Conservation (phyloP, 345 rosid species). For the Salix koriyanagi region DNA sequence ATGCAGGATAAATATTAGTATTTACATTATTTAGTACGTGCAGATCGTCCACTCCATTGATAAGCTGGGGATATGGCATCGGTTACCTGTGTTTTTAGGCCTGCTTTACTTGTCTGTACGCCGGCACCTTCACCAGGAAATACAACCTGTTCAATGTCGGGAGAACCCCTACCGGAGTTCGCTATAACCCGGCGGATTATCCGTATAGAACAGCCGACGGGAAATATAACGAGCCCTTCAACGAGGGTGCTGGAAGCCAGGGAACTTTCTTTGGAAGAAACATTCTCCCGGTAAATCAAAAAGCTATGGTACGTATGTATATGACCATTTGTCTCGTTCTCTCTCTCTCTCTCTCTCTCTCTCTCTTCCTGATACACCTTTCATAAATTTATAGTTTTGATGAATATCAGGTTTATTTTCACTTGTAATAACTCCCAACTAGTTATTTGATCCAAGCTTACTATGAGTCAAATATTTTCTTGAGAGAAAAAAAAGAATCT, state of each 20-base stretch:
- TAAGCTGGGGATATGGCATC: slow-evolving; percentile 45
- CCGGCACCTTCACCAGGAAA: slow-evolving; percentile 49
- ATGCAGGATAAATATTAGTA: too few species aligned
- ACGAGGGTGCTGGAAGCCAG: slow-evolving; percentile 46
- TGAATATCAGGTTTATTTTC: too few species aligned
- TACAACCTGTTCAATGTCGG: slow-evolving; percentile 58
- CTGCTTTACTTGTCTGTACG: slow-evolving; percentile 40
- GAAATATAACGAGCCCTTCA: slow-evolving; percentile 43
- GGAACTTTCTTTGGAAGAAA: slow-evolving; percentile 56
- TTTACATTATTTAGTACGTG: not conserved
- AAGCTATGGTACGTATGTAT: not conserved
- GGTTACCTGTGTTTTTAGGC: slow-evolving; percentile 52
- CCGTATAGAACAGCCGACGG: slow-evolving; percentile 52
- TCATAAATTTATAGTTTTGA: too few species aligned
- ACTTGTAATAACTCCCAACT: too few species aligned
- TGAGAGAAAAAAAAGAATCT: too few species aligned
- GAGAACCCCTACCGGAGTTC: slow-evolving; percentile 33
- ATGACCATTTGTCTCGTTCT: too few species aligned
- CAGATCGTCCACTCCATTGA: slow-evolving; percentile 50
- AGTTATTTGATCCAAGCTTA: too few species aligned
- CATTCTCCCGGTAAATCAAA: slow-evolving; percentile 25
- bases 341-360: too few species aligned
- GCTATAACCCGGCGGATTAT: slow-evolving; percentile 44
- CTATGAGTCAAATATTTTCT: too few species aligned
- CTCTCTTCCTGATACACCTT: too few species aligned